These are phyloP conservation scores for Pichia sp. DNA, from an alignment of 1,139 yeast species.

Conservation along the genomic window DNA sequence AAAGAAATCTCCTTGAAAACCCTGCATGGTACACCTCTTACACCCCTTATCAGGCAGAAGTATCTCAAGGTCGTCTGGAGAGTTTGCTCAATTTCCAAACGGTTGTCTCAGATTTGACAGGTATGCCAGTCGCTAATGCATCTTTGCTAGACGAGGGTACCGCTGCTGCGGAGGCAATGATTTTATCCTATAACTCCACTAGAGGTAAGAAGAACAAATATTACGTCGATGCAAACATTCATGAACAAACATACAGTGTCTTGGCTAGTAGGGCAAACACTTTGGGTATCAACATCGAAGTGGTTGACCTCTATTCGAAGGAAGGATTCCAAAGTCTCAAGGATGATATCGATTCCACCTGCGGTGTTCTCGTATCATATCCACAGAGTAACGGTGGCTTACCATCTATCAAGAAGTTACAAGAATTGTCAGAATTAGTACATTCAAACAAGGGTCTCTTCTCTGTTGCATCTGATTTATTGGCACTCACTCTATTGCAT, in stretches of 20 bases:
- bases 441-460: constrained; percentile 71
- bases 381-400: constrained; percentile 86
- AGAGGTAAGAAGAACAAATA: constrained; percentile 63
- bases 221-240: constrained; percentile 70
- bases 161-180: constrained; percentile 98
- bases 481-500: constrained; percentile 78
- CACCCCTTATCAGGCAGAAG: constrained; percentile 98
- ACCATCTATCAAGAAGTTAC: constrained; percentile 37
- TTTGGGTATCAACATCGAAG: constrained; percentile 57
- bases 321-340: constrained; percentile 40
- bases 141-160: constrained; percentile 94
- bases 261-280: constrained; percentile 73
- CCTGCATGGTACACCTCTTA: constrained; percentile 99
- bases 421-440: constrained; percentile 52
- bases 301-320: constrained; percentile 42
- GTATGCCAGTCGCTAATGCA: constrained; percentile 88
- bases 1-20: constrained; percentile 81
- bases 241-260: constrained; percentile 82
- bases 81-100: constrained; percentile 89
- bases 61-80: constrained; percentile 93
- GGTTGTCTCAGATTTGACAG: constrained; percentile 80
- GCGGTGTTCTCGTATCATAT: constrained; percentile 86
- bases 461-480: constrained; percentile 81
- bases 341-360: constrained; percentile 36
- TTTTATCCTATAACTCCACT: constrained; percentile 62